A percentile compares a stretch with the other conserved stretches of the same genome.
phyloP scores from a whole-genome alignment of 108 stramenopile genomes.

The Cylindrotheca fusiformis region DNA sequence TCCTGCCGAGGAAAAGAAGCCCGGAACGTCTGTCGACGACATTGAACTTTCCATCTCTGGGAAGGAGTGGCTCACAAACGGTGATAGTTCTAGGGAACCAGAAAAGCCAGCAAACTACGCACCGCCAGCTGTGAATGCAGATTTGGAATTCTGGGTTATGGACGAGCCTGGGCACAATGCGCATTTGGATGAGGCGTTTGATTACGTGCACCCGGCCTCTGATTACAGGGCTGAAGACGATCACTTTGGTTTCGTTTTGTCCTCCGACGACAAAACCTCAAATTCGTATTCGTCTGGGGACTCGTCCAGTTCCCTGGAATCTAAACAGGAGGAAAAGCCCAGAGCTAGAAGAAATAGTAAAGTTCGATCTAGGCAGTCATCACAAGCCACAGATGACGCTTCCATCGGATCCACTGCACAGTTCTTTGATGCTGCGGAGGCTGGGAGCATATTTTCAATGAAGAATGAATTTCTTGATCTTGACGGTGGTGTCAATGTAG shows the following conservation, averaged over 20 bases:
- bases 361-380: background rate
- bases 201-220: conserved; percentile 9
- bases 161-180: conserved; percentile 33
- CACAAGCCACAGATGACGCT: background rate
- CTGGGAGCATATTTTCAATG: conserved; percentile 35
- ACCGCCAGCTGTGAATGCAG: conserved; percentile 31
- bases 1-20: background rate
- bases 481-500: conserved; percentile 27
- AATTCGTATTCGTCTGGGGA: no score
- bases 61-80: background rate
- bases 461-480: conserved; percentile 26
- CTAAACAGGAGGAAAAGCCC: background rate
- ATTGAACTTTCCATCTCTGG: background rate
- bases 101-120: conserved; percentile 20
- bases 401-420: conserved; percentile 7
- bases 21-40: background rate
- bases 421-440: conserved; percentile 40
- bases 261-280: background rate
- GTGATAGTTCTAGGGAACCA: background rate
- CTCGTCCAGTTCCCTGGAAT: no score
- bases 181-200: conserved; percentile 14
- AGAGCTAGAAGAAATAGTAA: background rate
- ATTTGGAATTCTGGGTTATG: conserved; percentile 46
- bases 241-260: background rate
- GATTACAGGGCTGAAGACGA: conserved; percentile 14